Conservation (phyloP, 768 basidiomycete species). For the Strobilomyces dryophilus region DNA sequence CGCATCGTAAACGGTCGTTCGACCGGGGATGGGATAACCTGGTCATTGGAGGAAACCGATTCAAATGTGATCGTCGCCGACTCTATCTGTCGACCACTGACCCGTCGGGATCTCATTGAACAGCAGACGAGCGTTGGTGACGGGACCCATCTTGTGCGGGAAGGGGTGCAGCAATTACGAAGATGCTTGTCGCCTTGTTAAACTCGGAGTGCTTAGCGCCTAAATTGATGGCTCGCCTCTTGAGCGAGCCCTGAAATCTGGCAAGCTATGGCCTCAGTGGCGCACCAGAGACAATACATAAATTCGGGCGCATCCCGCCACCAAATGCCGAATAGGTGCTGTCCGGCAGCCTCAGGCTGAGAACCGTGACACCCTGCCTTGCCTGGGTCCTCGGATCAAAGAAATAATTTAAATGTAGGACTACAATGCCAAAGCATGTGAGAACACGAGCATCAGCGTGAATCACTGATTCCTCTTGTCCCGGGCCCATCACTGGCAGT, state of each 20-base stretch:
- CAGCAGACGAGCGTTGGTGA: neutral
- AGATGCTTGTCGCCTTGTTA: neutral
- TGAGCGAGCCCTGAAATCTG: neutral
- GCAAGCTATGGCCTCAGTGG: too few relatives aligned
- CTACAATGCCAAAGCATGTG: too few relatives aligned
- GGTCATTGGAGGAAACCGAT: neutral
- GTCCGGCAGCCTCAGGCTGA: too few relatives aligned
- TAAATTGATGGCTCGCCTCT: neutral
- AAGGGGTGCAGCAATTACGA: neutral
- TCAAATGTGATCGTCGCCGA: neutral
- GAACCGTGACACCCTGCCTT: too few relatives aligned
- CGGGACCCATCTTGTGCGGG: neutral
- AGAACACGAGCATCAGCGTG: too few relatives aligned
- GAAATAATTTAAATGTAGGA: too few relatives aligned
- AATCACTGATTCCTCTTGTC: too few relatives aligned
- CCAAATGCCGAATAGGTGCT: too few relatives aligned
- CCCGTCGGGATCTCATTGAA: constrained; percentile 2
- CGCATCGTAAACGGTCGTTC: constrained; percentile 1
- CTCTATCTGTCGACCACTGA: neutral
- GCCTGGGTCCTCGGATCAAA: too few relatives aligned
- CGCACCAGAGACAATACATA: too few relatives aligned
- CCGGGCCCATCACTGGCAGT: too few relatives aligned
- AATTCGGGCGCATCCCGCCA: too few relatives aligned
- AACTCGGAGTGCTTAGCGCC: neutral
- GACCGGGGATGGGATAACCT: constrained; percentile 4